phyloP scores from a whole-genome alignment of 2,329 filamentous ascomycete genomes.

The Dothistroma pini region DNA sequence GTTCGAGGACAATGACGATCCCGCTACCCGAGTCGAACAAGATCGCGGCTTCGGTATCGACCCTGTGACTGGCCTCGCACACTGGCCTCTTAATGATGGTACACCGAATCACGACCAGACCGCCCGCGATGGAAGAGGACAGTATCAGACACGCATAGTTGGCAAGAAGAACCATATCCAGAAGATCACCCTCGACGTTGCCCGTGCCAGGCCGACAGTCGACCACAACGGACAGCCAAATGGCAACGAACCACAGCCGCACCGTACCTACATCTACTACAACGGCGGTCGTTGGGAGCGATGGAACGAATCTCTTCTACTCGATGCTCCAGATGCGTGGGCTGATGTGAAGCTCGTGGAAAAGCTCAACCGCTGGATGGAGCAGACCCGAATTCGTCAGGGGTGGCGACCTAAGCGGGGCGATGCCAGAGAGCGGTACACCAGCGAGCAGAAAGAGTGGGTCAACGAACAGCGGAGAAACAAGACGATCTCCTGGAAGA shows the following conservation, averaged over 20 bases:
- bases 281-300: constrained; percentile 52
- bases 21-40: background rate
- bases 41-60: constrained; percentile 17
- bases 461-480: background rate
- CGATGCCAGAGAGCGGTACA: constrained; percentile 52
- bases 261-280: constrained; percentile 78
- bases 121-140: background rate
- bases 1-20: background rate
- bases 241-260: constrained; percentile 41
- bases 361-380: constrained; percentile 55
- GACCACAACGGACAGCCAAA: background rate
- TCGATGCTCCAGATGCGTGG: constrained; percentile 62
- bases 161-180: constrained; percentile 4
- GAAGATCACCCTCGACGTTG: constrained; percentile 22
- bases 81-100: constrained; percentile 21
- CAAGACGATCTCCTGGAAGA: background rate
- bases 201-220: constrained; percentile 5
- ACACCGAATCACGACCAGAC: constrained; percentile 16
- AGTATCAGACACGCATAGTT: constrained; percentile 22
- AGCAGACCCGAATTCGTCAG: constrained; percentile 17
- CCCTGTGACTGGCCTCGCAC: constrained; percentile 8
- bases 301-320: constrained; percentile 71
- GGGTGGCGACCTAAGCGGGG: constrained; percentile 48
- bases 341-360: constrained; percentile 53
- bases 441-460: constrained; percentile 48